A percentile compares a stretch with the other conserved stretches of the same genome.
phyloP scores from a whole-genome alignment of 441 rosid genomes.

The Daphne laureola region DNA sequence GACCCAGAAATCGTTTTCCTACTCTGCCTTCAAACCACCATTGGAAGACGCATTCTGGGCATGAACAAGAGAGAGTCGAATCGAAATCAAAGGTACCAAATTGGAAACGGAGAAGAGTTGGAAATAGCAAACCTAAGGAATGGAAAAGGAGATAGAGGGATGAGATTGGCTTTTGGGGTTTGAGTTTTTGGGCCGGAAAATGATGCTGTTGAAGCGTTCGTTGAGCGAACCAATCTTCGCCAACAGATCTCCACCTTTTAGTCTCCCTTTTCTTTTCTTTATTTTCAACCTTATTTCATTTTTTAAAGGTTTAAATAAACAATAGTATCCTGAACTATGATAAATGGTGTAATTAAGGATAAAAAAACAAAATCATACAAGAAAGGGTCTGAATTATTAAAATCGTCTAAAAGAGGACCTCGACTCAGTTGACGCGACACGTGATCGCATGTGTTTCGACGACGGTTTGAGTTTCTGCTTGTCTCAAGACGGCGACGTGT shows the following conservation, averaged over 20 bases:
- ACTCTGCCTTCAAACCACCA: constrained; percentile 22
- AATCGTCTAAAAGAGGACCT: too few relatives aligned
- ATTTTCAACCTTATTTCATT: not conserved
- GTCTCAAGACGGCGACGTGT: too few relatives aligned
- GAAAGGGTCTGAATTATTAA: too few relatives aligned
- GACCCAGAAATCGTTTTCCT: constrained; percentile 11
- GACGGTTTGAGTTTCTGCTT: too few relatives aligned
- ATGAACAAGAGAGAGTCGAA: constrained; percentile 4
- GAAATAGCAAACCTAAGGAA: constrained; percentile 5
- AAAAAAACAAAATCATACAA: too few relatives aligned
- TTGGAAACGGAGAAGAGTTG: constrained; percentile 13
- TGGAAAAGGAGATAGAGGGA: constrained; percentile 7
- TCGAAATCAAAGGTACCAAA: not conserved
- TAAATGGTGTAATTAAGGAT: too few relatives aligned
- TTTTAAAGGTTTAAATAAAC: too few relatives aligned
- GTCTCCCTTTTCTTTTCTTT: constrained; percentile 19
- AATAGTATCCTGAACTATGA: too few relatives aligned
- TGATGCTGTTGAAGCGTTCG: constrained; percentile 83
- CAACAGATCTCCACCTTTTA: constrained; percentile 26
- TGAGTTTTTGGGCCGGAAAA: constrained; percentile 34
- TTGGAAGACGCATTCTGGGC: constrained; percentile 14
- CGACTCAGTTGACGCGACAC: too few relatives aligned
- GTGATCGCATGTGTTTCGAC: too few relatives aligned
- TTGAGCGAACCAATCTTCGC: constrained; percentile 35
- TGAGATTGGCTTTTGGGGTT: not conserved